A percentile compares a stretch with the other conserved stretches of the same genome.
Conservation (phyloP, 257 asterid species). For the Jacaranda mimosifolia region DNA sequence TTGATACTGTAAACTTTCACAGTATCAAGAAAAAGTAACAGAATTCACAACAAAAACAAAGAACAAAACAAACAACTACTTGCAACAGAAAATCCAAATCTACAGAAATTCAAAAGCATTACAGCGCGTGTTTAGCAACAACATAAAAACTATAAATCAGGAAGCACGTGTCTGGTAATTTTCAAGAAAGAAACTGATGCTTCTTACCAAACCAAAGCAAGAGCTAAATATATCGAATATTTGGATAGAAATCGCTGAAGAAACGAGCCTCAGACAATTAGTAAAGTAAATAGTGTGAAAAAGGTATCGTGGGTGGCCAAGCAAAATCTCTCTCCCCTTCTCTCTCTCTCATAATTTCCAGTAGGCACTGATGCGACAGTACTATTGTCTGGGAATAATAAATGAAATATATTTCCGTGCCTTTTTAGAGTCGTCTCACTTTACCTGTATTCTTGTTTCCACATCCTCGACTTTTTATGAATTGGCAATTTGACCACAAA, state of each 20-base stretch:
- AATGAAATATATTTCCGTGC: constrained; percentile 8
- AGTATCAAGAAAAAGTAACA: constrained; percentile 32
- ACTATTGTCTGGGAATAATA: constrained; percentile 3
- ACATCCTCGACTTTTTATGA: constrained; percentile 16
- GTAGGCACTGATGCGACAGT: constrained; percentile 27
- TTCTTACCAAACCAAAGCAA: constrained; percentile 5
- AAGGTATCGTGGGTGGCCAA: constrained; percentile 34
- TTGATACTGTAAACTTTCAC: neutral
- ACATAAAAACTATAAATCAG: neutral
- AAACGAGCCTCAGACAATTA: constrained; percentile 36
- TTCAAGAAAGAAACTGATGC: neutral
- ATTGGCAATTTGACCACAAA: constrained; percentile 15
- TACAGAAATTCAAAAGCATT: constrained; percentile 22
- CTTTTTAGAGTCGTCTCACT: constrained; percentile 30
- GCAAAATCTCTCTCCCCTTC: constrained; percentile 17
- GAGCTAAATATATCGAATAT: neutral
- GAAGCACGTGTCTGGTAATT: constrained; percentile 9
- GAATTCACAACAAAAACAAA: neutral
- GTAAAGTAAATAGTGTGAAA: constrained; percentile 40
- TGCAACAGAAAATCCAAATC: constrained; percentile 32
- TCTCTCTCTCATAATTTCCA: constrained; percentile 30
- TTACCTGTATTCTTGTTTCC: constrained; percentile 27
- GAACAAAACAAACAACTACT: neutral
- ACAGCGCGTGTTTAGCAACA: neutral
- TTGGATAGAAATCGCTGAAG: constrained; percentile 20